Conservation (phyloP, 2,329 filamentous ascomycete genomes). For the Monosporascus sp. region DNA sequence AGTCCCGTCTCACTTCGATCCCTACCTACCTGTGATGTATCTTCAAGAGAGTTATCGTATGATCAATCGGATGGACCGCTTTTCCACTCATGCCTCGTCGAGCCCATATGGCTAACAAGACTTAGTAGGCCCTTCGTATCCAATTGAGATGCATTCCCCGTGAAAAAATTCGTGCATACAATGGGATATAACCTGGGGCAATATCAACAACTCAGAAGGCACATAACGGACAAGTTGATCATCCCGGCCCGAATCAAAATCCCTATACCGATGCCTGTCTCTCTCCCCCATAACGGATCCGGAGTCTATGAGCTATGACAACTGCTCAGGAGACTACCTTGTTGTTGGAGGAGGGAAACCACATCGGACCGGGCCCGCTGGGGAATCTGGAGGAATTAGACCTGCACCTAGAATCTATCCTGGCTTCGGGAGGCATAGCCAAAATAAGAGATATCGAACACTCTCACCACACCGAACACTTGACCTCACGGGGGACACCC, state of each 20-base stretch:
- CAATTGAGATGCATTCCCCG: not conserved
- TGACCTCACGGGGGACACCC: constrained; percentile 19
- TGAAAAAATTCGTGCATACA: not conserved
- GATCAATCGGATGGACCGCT: constrained; percentile 10
- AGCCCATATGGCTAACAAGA: constrained; percentile 2
- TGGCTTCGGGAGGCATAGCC: constrained; percentile 17
- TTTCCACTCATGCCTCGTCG: constrained; percentile 2
- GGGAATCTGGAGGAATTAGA: constrained; percentile 24
- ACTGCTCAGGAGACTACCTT: constrained; percentile 14
- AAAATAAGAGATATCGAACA: constrained; percentile 14
- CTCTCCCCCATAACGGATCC: constrained; percentile 10
- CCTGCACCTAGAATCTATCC: constrained; percentile 21
- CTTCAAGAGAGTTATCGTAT: constrained; percentile 1
- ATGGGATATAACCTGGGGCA: constrained; percentile 9
- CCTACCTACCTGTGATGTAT: constrained; percentile 16
- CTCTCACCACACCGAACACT: constrained; percentile 13
- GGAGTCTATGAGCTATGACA: constrained; percentile 25
- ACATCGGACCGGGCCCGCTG: constrained; percentile 13
- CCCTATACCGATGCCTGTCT: constrained; percentile 24
- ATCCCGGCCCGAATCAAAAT: not conserved
- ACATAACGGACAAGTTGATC: constrained; percentile 19
- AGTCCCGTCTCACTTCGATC: constrained; percentile 10
- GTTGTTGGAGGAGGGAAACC: constrained; percentile 22
- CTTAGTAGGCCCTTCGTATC: not conserved
- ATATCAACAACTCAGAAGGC: constrained; percentile 19